A percentile compares a stretch with the other conserved stretches of the same genome.
phyloP scores from a whole-genome alignment of 768 basidiomycete genomes.

The Psilocybe sp. region DNA sequence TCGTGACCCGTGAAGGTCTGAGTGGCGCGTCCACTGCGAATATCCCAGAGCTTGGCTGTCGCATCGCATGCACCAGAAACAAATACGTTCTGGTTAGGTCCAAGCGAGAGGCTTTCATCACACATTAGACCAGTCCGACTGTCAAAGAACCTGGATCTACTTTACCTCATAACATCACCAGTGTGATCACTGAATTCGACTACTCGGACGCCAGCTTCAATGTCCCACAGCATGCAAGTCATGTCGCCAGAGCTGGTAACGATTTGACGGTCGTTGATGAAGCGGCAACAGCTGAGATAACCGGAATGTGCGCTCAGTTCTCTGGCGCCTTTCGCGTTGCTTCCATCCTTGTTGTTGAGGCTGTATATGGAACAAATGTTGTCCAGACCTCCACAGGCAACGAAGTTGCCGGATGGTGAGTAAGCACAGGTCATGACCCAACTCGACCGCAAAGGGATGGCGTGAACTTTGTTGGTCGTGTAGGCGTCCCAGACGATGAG shows the following conservation, averaged over 20 bases:
- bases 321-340: slow-evolving; percentile 82
- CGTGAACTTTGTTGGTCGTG: slow-evolving; percentile 99
- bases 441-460: slow-evolving; percentile 94
- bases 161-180: slow-evolving; percentile 98
- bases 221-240: slow-evolving; percentile 99
- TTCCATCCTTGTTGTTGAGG: slow-evolving; percentile 77
- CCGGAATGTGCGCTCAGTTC: slow-evolving; percentile 97
- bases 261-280: slow-evolving; percentile 98
- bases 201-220: slow-evolving; percentile 95
- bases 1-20: slow-evolving; percentile 99
- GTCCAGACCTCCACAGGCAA: slow-evolving; percentile 98
- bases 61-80: slow-evolving; percentile 99
- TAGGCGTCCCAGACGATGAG: slow-evolving; percentile 99
- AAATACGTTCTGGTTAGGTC: slow-evolving; percentile 89
- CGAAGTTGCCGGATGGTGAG: slow-evolving; percentile 94
- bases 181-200: slow-evolving; percentile 99
- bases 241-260: slow-evolving; percentile 98
- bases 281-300: slow-evolving; percentile 96
- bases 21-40: slow-evolving; percentile 93
- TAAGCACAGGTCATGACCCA: slow-evolving; percentile 99
- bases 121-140: slow-evolving; percentile 14
- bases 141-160: slow-evolving; percentile 5
- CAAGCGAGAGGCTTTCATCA: slow-evolving; percentile 77
- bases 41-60: slow-evolving; percentile 98
- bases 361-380: slow-evolving; percentile 99